These are phyloP conservation scores for Vitis hybrid DNA, from an alignment of 177 flowering plant genomes.

Conservation along the genomic window DNA sequence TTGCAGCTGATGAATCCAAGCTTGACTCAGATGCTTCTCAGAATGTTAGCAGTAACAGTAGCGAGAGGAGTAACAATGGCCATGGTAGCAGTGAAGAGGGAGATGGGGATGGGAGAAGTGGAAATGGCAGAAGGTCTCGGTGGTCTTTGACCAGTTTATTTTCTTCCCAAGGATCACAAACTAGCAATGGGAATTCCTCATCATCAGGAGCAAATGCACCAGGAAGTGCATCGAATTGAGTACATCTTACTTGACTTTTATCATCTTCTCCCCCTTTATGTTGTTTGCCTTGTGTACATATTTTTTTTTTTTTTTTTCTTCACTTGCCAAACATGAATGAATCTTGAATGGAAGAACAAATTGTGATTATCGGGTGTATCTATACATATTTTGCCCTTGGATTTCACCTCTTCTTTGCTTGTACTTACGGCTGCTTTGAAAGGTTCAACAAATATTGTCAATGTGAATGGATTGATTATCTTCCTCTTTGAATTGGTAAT, in stretches of 20 bases:
- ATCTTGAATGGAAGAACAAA: constrained; percentile 9
- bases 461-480: too few relatives aligned
- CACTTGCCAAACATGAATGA: constrained; percentile 8
- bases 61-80: constrained; percentile 17
- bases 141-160: constrained; percentile 75
- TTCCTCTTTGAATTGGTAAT: too few relatives aligned
- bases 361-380: not conserved
- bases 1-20: constrained; percentile 67
- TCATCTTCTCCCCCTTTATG: not conserved
- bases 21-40: constrained; percentile 32
- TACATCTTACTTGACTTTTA: not conserved
- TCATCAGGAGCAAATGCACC: constrained; percentile 16
- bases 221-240: constrained; percentile 33
- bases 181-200: constrained; percentile 30
- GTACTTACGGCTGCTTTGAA: too few relatives aligned
- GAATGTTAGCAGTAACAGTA: constrained; percentile 15
- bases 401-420: too few relatives aligned
- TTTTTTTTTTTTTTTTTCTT: not conserved
- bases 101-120: constrained; percentile 24
- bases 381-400: not conserved
- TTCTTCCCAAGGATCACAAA: constrained; percentile 41
- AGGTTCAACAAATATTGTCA: too few relatives aligned
- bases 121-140: constrained; percentile 52
- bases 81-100: constrained; percentile 11
- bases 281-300: constrained; percentile 29